phyloP scores from a whole-genome alignment of 2,329 filamentous ascomycete genomes.

The Ceratocystis cacaofunesta region DNA sequence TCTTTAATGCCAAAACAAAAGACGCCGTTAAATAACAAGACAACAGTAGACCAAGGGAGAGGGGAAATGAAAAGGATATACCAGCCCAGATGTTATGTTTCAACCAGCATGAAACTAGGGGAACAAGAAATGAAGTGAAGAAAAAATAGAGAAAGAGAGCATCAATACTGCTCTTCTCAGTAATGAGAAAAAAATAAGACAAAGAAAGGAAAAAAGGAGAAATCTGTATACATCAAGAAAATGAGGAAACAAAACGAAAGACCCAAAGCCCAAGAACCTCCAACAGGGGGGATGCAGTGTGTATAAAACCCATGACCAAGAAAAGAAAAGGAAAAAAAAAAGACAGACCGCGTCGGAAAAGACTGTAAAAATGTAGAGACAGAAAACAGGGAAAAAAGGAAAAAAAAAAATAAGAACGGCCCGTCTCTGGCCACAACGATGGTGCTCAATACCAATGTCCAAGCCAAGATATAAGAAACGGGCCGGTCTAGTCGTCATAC shows the following conservation, averaged over 20 bases:
- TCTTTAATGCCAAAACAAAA: constrained; percentile 3
- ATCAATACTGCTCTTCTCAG: neutral
- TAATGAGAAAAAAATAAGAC: neutral
- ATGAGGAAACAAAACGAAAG: neutral
- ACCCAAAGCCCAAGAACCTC: neutral
- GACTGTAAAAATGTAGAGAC: neutral
- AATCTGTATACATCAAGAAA: constrained; percentile 4
- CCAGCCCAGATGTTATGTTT: neutral
- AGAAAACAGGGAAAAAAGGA: neutral
- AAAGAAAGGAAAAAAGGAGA: neutral
- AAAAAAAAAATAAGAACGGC: neutral
- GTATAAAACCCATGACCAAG: constrained; percentile 1
- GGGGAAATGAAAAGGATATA: neutral
- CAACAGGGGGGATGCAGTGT: neutral
- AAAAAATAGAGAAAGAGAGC: neutral
- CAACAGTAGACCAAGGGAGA: neutral
- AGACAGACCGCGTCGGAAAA: neutral
- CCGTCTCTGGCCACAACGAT: neutral
- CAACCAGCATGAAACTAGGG: neutral
- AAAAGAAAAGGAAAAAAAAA: neutral
- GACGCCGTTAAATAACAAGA: neutral
- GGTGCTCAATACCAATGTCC: neutral
- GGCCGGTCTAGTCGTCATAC: neutral
- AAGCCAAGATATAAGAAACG: neutral
- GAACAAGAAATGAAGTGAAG: neutral